Conservation (phyloP, 2,329 filamentous ascomycete species). For the Colletotrichum limetticola region DNA sequence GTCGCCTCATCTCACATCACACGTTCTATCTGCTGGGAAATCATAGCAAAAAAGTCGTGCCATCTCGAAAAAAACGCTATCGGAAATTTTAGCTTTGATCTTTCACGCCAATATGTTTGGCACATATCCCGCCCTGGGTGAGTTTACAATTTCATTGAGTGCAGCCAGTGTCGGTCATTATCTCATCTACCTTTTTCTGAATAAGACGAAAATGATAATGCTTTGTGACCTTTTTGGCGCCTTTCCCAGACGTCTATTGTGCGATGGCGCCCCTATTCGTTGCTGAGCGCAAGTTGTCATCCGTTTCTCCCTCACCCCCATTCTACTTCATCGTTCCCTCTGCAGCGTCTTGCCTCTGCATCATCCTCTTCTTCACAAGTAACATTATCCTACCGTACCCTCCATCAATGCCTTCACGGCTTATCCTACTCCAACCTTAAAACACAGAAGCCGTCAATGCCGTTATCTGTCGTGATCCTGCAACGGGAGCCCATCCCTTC, state of each 20-base stretch:
- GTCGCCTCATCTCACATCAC: constrained; percentile 1
- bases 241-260: not conserved
- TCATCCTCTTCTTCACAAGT: not conserved
- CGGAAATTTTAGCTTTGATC: constrained; percentile 1
- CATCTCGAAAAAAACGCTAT: constrained; percentile 4
- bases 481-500: constrained; percentile 40
- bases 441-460: constrained; percentile 34
- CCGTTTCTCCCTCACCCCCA: not conserved
- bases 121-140: constrained; percentile 52
- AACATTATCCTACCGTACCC: not conserved
- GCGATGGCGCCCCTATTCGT: not conserved
- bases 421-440: not conserved
- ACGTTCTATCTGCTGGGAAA: not conserved
- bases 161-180: not conserved
- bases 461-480: constrained; percentile 37
- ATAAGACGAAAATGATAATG: not conserved
- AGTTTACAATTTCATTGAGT: constrained; percentile 38
- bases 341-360: not conserved
- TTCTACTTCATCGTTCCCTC: not conserved
- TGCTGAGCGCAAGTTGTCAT: not conserved
- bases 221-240: not conserved
- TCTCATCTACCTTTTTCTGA: not conserved
- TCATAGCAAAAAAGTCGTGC: not conserved
- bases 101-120: constrained; percentile 53
- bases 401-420: constrained; percentile 4